Conservation (phyloP, 768 basidiomycete species). For the Collybiopsis luxurians region DNA sequence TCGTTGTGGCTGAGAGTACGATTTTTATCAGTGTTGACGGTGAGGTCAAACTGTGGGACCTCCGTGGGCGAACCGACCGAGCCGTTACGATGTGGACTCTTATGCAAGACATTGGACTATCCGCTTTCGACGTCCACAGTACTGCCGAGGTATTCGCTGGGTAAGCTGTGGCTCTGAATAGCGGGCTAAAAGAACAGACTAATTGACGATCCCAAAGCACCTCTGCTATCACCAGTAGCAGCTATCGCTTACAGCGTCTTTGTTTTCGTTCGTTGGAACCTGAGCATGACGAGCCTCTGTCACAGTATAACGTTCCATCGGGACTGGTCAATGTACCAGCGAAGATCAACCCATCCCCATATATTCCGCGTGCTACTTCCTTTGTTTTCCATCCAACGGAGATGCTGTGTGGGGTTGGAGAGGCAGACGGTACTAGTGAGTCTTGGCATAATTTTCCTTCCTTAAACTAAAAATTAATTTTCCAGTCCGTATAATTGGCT, state of each 20-base stretch:
- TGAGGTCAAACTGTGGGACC: conserved; percentile 89
- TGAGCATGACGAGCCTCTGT: conserved; percentile 24
- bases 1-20: background rate
- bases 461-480: background rate
- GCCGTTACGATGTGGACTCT: conserved; percentile 63
- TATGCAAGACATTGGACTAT: conserved; percentile 63
- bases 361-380: conserved; percentile 60
- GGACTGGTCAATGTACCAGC: conserved; percentile 54
- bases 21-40: conserved; percentile 68
- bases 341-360: conserved; percentile 54
- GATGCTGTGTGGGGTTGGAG: conserved; percentile 77
- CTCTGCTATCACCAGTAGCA: conserved; percentile 55
- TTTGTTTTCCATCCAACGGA: conserved; percentile 83
- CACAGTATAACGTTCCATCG: conserved; percentile 48
- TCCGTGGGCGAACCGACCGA: conserved; percentile 56
- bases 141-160: conserved; percentile 80
- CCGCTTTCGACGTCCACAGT: conserved; percentile 85
- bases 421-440: conserved; percentile 66
- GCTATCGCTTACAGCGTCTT: conserved; percentile 67
- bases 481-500: conserved; percentile 55
- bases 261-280: conserved; percentile 53
- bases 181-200: background rate
- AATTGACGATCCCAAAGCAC: conserved; percentile 32
- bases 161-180: conserved; percentile 44
- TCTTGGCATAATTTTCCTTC: background rate